Evolutionary conservation across 805 yeast genomes (phyloP).

Genomic region (Kluyveromyces starmeri): DNA sequence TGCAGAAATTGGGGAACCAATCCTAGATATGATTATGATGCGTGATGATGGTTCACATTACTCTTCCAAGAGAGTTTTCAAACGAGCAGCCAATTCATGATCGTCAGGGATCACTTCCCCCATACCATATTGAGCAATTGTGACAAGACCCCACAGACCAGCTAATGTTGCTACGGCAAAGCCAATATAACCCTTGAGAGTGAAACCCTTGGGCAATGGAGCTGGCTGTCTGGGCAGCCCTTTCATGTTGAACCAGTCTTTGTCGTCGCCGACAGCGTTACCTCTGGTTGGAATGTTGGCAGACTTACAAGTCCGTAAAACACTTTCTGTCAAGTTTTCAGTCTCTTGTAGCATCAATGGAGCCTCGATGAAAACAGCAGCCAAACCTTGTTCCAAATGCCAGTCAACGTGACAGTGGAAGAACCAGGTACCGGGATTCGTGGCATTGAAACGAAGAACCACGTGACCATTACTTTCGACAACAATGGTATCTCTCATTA

Average conservation of each 20-base stretch:
- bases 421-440: conserved; percentile 97
- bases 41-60: too few species aligned
- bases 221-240: conserved; percentile 54
- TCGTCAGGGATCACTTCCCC: conserved; percentile 49
- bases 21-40: too few species aligned
- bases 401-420: conserved; percentile 99
- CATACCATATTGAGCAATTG: conserved; percentile 58
- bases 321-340: conserved; percentile 39
- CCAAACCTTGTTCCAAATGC: conserved; percentile 95
- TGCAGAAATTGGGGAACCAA: too few species aligned
- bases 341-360: conserved; percentile 48
- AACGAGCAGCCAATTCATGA: conserved; percentile 31
- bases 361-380: conserved; percentile 72
- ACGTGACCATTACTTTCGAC: conserved; percentile 79
- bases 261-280: conserved; percentile 63
- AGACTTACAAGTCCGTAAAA: conserved; percentile 39
- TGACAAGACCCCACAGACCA: conserved; percentile 51
- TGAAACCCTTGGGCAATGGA: conserved; percentile 66
- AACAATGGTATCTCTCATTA: conserved; percentile 74
- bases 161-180: conserved; percentile 41
- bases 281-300: conserved; percentile 43
- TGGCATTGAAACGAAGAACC: conserved; percentile 79
- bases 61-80: conserved; percentile 28
- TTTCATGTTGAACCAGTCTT: conserved; percentile 45
- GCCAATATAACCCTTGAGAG: conserved; percentile 61